These are phyloP conservation scores for Calendula officinalis DNA, from an alignment of 129 eudicot genomes.

Conservation along the genomic window DNA sequence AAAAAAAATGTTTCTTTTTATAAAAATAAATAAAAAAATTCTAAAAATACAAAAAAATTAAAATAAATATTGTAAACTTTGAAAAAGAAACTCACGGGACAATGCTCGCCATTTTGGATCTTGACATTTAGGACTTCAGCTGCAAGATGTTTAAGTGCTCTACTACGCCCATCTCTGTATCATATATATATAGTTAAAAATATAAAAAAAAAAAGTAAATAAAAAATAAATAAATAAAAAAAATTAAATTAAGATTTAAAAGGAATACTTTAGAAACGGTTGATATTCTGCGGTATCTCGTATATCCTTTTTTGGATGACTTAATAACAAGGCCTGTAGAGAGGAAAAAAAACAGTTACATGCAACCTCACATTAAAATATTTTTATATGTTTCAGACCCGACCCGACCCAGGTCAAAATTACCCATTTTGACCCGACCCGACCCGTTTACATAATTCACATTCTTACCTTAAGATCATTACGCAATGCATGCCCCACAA, in stretches of 20 bases:
- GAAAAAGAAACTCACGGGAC: slow-evolving; percentile 70
- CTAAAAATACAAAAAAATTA: background rate
- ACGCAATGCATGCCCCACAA: slow-evolving; percentile 96
- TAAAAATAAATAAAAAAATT: too few relatives aligned
- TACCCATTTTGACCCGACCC: background rate
- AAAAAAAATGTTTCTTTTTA: too few relatives aligned
- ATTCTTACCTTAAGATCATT: slow-evolving; percentile 80
- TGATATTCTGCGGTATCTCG: slow-evolving; percentile 90
- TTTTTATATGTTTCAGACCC: background rate
- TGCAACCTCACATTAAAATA: background rate
- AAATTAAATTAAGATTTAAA: slow-evolving; percentile 11
- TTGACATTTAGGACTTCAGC: slow-evolving; percentile 67
- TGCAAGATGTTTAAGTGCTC: slow-evolving; percentile 85
- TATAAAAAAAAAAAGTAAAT: background rate
- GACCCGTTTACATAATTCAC: background rate
- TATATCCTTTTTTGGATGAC: slow-evolving; percentile 84
- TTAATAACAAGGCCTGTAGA: slow-evolving; percentile 76
- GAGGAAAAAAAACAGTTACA: background rate
- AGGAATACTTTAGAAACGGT: slow-evolving; percentile 69
- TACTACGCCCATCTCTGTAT: slow-evolving; percentile 82
- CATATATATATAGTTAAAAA: background rate
- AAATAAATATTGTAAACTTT: background rate
- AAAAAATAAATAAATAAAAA: background rate
- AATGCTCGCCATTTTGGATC: slow-evolving; percentile 96
- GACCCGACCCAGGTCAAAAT: background rate